Evolutionary conservation across 768 basidiomycete genomes (phyloP), one percentile per base, ranked within the genome.

Genomic region (Saitozyma sp.): DNA sequence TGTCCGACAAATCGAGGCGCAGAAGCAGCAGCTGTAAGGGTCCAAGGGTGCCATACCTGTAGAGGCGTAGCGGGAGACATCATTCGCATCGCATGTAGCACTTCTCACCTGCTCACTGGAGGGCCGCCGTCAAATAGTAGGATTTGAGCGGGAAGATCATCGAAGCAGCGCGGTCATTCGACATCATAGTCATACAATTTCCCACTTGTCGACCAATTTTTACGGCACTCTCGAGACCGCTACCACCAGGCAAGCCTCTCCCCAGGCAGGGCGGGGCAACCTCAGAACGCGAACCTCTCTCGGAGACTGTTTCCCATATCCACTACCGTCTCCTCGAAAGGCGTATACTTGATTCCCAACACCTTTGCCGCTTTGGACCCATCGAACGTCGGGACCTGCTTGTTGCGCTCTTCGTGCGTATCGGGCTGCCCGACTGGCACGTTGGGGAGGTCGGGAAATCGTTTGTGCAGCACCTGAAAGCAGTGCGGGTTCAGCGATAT

Each of bases 1-100:
- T 83, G 87, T 96, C 61, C 85, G 86, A 66, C 84, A 85, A 70
- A 81, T 88, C 56, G 79, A 81, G 61, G 54, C 67, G 58, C 79
- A 79, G 50, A 71, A 73, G 61, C 58, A 67, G 52, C 71, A 73
- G 39, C 38, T 70, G 17, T 65, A 67, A 58, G 61, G 10, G 40
- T 6, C 8, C 9, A 41, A 52, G 17, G 20, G 45, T 17, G 45
- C 45, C 13, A 3, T 17, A 17, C 45, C 13, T 11, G 2, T 46
- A 46, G 45, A 17, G n/a, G 45, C 11, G 45, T 13, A 46, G 45
- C 45, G n/a, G 13, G n/a, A 17, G 13, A 46, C n/a, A 6, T 46
- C 45, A 46, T 13, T 46, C 45, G n/a, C n/a, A 46, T 46, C 2
- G 45, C 45, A 46, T 46, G 45, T 46, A 46, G 45, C 45, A 46